Conservation (phyloP, 2,329 filamentous ascomycete species). For the Fusarium sp. region DNA sequence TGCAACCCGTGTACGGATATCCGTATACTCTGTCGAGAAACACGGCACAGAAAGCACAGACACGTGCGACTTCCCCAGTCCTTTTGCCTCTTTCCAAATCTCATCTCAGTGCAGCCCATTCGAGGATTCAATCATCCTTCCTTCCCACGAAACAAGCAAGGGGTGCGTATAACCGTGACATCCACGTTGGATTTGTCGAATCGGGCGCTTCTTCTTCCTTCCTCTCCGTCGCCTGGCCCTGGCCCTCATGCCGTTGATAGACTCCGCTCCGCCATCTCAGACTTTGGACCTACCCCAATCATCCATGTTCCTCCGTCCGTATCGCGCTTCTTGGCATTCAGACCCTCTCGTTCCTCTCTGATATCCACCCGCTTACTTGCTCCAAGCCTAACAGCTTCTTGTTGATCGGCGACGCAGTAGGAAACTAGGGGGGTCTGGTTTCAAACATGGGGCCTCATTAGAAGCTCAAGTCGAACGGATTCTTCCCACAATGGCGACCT, state of each 20-base stretch:
- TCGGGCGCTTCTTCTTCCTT: conserved; percentile 27
- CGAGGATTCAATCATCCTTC: conserved; percentile 17
- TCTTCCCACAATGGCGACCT: conserved; percentile 14
- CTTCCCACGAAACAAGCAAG: conserved; percentile 35
- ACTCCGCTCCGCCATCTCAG: conserved; percentile 26
- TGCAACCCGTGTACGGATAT: neutral
- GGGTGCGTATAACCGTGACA: conserved; percentile 33
- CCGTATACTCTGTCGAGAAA: neutral
- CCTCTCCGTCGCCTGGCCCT: conserved; percentile 18
- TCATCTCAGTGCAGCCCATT: conserved; percentile 8
- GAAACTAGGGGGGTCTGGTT: conserved; percentile 21
- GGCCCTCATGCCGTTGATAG: conserved; percentile 15
- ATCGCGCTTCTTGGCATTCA: conserved; percentile 37
- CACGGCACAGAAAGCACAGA: conserved; percentile 12
- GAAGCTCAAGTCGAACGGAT: conserved; percentile 13
- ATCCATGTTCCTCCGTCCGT: conserved; percentile 42
- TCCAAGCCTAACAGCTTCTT: conserved; percentile 10
- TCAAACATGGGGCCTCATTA: conserved; percentile 11
- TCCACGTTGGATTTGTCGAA: conserved; percentile 17
- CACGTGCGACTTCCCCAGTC: conserved; percentile 4
- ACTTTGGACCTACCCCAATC: conserved; percentile 39
- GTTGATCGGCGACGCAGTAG: conserved; percentile 27
- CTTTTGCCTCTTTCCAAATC: conserved; percentile 19
- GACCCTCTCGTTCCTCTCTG: conserved; percentile 21
- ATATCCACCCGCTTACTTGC: conserved; percentile 22